phyloP scores from a whole-genome alignment of 768 basidiomycete genomes.

The Pleurotus ostreatus region DNA sequence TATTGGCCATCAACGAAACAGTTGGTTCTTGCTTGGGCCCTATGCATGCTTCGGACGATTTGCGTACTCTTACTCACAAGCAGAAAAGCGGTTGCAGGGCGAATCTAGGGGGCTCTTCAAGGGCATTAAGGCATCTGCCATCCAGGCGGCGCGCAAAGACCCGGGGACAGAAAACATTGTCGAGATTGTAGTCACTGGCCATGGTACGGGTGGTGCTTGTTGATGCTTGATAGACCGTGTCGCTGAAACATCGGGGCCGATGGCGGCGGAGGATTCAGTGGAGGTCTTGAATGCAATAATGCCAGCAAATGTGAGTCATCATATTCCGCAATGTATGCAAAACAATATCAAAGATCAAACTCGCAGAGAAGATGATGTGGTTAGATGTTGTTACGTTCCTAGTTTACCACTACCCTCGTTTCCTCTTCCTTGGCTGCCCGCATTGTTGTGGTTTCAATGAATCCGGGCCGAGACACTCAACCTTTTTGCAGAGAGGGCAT shows the following conservation, averaged over 20 bases:
- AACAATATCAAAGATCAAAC: too few species aligned
- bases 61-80: conserved; percentile 31
- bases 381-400: too few species aligned
- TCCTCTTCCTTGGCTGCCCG: background rate
- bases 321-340: too few species aligned
- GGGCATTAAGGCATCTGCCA: conserved; percentile 31
- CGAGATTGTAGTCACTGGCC: conserved; percentile 50
- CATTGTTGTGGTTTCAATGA: background rate
- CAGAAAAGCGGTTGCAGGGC: conserved; percentile 36
- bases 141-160: conserved; percentile 34
- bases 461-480: background rate
- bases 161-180: conserved; percentile 27
- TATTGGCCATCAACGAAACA: conserved; percentile 41
- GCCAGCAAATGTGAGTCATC: too few species aligned
- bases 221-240: conserved; percentile 27
- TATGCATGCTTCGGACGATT: conserved; percentile 43
- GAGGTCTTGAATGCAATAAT: too few species aligned
- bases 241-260: conserved; percentile 27
- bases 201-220: conserved; percentile 54
- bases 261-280: too few species aligned
- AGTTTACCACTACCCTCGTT: background rate
- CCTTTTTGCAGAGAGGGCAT: background rate
- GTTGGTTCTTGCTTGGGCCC: conserved; percentile 41
- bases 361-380: too few species aligned
- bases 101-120: conserved; percentile 55